Conservation (phyloP, 2,329 filamentous ascomycete species). For the Pseudocercospora cruenta region DNA sequence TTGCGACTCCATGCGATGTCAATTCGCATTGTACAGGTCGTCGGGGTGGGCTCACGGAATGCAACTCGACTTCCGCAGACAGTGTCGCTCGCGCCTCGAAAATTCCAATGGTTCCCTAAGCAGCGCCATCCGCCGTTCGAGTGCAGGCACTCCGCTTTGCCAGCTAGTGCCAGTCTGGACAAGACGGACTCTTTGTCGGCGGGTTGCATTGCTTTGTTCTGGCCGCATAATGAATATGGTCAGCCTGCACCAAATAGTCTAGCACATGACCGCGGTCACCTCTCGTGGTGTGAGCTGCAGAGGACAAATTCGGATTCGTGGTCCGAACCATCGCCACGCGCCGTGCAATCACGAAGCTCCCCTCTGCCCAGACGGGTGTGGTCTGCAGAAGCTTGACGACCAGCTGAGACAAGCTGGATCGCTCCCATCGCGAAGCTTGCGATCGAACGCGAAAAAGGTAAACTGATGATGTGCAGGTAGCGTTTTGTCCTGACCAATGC, state of each 20-base stretch:
- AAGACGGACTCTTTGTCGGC: conserved; percentile 18
- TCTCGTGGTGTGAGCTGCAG: neutral
- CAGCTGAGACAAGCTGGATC: conserved; percentile 11
- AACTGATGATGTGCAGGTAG: conserved; percentile 8
- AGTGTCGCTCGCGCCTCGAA: neutral
- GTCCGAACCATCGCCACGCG: conserved; percentile 3
- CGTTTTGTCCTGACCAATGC: conserved; percentile 10
- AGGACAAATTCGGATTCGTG: neutral
- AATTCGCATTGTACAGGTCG: neutral
- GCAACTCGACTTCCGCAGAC: neutral
- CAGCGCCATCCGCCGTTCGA: conserved; percentile 11
- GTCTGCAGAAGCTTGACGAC: conserved; percentile 12
- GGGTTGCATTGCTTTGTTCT: conserved; percentile 19
- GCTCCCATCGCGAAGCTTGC: conserved; percentile 3
- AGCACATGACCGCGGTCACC: neutral
- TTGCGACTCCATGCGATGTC: neutral
- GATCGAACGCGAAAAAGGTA: conserved; percentile 12
- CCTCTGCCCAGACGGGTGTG: conserved; percentile 12
- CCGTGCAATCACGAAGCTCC: conserved; percentile 10
- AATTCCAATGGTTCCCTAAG: conserved; percentile 4
- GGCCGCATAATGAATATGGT: neutral
- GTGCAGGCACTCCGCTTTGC: conserved; percentile 6
- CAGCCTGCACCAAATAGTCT: neutral
- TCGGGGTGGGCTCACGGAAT: neutral
- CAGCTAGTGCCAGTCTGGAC: neutral